Evolutionary conservation across 257 asterid genomes (phyloP).

Genomic region (Salvia splendens): DNA sequence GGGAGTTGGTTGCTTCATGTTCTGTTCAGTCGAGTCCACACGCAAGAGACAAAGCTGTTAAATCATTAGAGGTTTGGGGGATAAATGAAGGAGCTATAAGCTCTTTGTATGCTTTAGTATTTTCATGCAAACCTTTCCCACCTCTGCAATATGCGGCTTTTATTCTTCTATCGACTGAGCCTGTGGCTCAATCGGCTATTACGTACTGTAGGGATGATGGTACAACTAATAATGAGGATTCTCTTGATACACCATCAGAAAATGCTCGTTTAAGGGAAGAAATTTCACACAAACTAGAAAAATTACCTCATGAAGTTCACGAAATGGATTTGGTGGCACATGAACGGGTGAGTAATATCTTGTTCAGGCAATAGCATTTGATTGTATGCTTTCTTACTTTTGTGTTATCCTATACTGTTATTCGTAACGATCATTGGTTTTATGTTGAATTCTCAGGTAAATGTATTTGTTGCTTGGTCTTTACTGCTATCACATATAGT

Average conservation of each 20-base stretch:
- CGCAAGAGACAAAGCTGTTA: constrained; percentile 89
- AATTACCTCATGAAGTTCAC: constrained; percentile 54
- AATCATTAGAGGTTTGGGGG: constrained; percentile 92
- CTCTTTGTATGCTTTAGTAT: constrained; percentile 78
- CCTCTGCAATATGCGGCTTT: constrained; percentile 82
- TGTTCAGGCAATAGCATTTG: constrained; percentile 14
- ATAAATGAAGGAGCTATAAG: constrained; percentile 81
- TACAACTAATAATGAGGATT: constrained; percentile 48
- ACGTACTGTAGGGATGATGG: constrained; percentile 43
- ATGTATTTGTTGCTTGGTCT: constrained; percentile 80
- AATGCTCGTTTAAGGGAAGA: constrained; percentile 65
- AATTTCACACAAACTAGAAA: constrained; percentile 67
- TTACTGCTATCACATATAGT: constrained; percentile 72
- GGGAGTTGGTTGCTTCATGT: constrained; percentile 84
- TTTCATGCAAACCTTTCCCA: constrained; percentile 76
- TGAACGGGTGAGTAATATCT: constrained; percentile 61
- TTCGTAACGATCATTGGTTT: constrained; percentile 16
- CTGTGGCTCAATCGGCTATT: constrained; percentile 60
- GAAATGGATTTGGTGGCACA: constrained; percentile 72
- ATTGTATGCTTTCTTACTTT: neutral
- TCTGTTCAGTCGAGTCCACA: constrained; percentile 71
- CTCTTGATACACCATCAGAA: constrained; percentile 53
- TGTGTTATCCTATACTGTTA: constrained; percentile 6
- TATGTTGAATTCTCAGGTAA: constrained; percentile 55
- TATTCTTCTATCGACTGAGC: constrained; percentile 75